A percentile compares a stretch with the other conserved stretches of the same genome.
phyloP scores from a whole-genome alignment of 192 early-diverging fungal genomes.

The Anaeromyces robustus region DNA sequence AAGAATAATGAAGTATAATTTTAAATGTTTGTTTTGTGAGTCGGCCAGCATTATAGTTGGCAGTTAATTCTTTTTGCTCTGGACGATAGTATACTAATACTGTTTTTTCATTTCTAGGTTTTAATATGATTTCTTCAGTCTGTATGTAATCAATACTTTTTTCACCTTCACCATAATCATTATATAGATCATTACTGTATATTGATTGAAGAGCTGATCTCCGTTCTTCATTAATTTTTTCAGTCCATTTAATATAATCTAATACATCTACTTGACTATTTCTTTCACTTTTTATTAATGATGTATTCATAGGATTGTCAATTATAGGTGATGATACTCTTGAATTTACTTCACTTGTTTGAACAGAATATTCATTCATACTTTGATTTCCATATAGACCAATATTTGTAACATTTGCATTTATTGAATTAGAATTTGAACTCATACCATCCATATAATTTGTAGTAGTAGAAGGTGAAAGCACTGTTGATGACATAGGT shows the following conservation, averaged over 20 bases:
- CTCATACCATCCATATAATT: neutral
- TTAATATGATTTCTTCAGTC: slow-evolving; percentile 76
- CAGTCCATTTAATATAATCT: neutral
- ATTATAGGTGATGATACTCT: neutral
- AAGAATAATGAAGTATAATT: slow-evolving; percentile 45
- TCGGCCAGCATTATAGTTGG: slow-evolving; percentile 55
- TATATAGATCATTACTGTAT: neutral
- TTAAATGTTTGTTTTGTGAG: slow-evolving; percentile 50
- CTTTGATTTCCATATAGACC: neutral
- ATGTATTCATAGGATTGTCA: neutral
- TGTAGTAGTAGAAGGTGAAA: neutral
- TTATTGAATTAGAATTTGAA: neutral
- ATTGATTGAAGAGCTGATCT: neutral
- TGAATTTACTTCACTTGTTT: neutral
- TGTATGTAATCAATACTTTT: slow-evolving; percentile 17
- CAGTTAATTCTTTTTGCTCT: slow-evolving; percentile 36
- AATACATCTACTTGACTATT: neutral
- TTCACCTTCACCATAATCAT: neutral
- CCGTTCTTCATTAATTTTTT: neutral
- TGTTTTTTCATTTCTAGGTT: slow-evolving; percentile 64
- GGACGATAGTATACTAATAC: slow-evolving; percentile 70
- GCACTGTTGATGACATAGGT: neutral
- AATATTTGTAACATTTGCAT: neutral
- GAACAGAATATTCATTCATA: neutral
- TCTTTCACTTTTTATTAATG: neutral